Conservation (phyloP, 305 asterid genomes). For the Fraxinus sp. region DNA sequence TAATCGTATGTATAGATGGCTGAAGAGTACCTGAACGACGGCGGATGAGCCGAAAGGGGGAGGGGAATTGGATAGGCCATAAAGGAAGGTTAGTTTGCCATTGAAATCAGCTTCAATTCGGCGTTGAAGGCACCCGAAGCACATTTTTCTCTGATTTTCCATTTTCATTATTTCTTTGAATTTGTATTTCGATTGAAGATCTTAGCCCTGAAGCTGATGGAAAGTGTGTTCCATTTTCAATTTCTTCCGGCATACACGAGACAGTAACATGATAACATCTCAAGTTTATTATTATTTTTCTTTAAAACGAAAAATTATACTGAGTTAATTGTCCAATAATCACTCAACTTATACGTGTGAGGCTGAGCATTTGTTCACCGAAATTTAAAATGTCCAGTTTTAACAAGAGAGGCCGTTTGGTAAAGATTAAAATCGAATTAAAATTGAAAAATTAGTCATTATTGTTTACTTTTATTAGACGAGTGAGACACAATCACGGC, state of each 20-base stretch:
- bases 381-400: too few relatives aligned
- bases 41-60: constrained; percentile 79
- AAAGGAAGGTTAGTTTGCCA: constrained; percentile 49
- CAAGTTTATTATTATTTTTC: background rate
- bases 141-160: constrained; percentile 33
- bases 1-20: background rate
- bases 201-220: background rate
- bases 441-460: too few relatives aligned
- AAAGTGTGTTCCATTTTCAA: background rate
- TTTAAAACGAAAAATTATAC: background rate
- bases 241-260: background rate
- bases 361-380: background rate
- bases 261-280: background rate
- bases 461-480: too few relatives aligned
- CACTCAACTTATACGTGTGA: too few relatives aligned
- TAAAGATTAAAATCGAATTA: too few relatives aligned
- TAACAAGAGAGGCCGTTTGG: too few relatives aligned
- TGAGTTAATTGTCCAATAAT: background rate
- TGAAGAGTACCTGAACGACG: constrained; percentile 62
- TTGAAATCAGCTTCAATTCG: constrained; percentile 68
- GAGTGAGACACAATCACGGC: too few relatives aligned
- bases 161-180: constrained; percentile 5
- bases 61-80: constrained; percentile 61
- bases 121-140: constrained; percentile 81
- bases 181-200: background rate